Percentiles rank a stretch among this genome's conserved stretches.
phyloP scores from a whole-genome alignment of 441 rosid species.

The Sinapis alba region DNA sequence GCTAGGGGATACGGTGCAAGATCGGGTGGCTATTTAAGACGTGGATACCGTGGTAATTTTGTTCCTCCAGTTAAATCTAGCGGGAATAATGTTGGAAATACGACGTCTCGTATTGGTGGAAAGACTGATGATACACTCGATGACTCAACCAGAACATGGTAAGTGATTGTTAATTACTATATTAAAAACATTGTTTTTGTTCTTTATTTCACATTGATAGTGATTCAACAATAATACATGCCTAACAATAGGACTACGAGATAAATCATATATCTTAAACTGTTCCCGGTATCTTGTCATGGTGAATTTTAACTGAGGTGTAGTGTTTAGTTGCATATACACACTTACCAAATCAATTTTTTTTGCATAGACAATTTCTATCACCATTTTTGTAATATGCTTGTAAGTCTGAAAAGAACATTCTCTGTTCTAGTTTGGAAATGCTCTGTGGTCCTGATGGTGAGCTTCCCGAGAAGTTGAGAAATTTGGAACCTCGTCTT shows the following conservation, averaged over 20 bases:
- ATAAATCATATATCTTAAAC: not conserved
- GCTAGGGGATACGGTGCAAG: constrained; percentile 64
- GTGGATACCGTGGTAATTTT: constrained; percentile 82
- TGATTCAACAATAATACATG: not conserved
- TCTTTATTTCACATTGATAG: constrained; percentile 10
- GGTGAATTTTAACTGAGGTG: not conserved
- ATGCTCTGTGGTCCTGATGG: constrained; percentile 96
- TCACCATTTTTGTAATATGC: not conserved
- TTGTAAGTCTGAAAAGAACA: constrained; percentile 9
- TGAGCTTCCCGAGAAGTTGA: constrained; percentile 92
- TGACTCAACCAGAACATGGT: constrained; percentile 90
- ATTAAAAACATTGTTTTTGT: not conserved
- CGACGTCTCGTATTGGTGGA: constrained; percentile 68
- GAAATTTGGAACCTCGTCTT: constrained; percentile 95
- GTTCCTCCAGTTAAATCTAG: constrained; percentile 86
- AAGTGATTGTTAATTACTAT: constrained; percentile 33
- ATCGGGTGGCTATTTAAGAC: constrained; percentile 64
- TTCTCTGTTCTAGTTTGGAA: constrained; percentile 64
- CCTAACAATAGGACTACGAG: constrained; percentile 9
- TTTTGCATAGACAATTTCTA: constrained; percentile 9
- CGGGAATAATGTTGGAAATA: constrained; percentile 58
- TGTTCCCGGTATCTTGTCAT: constrained; percentile 14
- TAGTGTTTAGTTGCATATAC: constrained; percentile 8
- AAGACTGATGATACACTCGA: constrained; percentile 80
- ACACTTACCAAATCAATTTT: not conserved